Conservation (phyloP, 805 yeast species). For the Wickerhamomyces bisporus region DNA sequence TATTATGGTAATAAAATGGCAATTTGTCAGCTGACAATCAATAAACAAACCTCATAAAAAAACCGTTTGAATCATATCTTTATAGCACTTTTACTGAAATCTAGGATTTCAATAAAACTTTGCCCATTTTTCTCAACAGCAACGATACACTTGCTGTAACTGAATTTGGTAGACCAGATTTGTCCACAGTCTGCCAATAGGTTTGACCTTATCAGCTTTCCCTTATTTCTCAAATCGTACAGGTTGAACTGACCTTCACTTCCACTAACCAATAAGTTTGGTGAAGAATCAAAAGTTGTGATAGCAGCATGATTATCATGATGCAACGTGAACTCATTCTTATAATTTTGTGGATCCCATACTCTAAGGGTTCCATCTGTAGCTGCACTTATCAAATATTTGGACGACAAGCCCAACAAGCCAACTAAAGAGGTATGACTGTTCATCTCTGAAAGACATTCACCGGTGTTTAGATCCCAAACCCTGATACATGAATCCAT, state of each 20-base stretch:
- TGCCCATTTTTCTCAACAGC: conserved; percentile 75
- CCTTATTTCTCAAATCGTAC: conserved; percentile 73
- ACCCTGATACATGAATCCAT: conserved; percentile 84
- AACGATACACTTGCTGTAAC: conserved; percentile 77
- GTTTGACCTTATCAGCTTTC: conserved; percentile 65
- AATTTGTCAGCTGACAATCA: no score
- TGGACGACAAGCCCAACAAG: conserved; percentile 67
- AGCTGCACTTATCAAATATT: conserved; percentile 85
- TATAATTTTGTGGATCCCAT: conserved; percentile 84
- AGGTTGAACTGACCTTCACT: conserved; percentile 81
- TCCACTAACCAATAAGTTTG: conserved; percentile 80
- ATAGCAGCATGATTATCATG: conserved; percentile 81
- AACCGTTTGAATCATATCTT: no score
- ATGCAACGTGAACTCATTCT: conserved; percentile 59
- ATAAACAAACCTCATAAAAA: no score
- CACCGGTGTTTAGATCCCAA: conserved; percentile 84
- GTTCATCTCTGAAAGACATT: conserved; percentile 60
- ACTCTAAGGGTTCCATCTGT: conserved; percentile 90
- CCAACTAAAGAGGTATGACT: conserved; percentile 94
- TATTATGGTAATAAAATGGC: no score
- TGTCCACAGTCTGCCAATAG: conserved; percentile 73
- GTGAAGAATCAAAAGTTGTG: conserved; percentile 89
- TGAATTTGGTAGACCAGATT: conserved; percentile 93
- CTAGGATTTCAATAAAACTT: conserved; percentile 80
- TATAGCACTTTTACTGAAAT: conserved; percentile 50